Base-by-base conservation (phyloP, 2,329 filamentous ascomycete genomes). In the Lachnellula subtilissima region DNA sequence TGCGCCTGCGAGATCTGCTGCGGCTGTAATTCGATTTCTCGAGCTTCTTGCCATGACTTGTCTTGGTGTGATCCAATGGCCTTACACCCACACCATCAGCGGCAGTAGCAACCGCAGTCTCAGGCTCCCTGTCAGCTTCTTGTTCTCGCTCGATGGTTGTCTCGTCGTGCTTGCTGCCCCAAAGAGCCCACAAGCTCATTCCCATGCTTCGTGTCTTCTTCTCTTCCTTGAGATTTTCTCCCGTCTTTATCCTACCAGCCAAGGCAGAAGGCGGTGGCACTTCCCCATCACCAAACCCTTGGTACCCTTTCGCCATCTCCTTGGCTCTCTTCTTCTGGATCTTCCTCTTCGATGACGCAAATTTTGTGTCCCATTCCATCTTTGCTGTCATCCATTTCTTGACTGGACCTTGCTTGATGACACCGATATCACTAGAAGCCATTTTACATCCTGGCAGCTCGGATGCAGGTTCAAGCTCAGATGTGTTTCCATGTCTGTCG, bases 141-240 rank as follows among this genome's bases (percentile, higher is more conserved):
- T 80, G 70, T 68, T 86, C 82, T 3, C 82, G 75, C 48, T 77
- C 74, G 3, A 95, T 78, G 0, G 88, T 88, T 59, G 79, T 79
- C 70, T 93, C 82, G 68, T 97, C 94, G 67, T 97, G 91, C 69
- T 89, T 95, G 47, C 87, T 92, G 14, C 90, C 91, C 88, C 91
- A 95, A 1, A 87, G 77, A 50, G 85, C 88, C 93, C 93, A 97
- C 61, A 97, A 75, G 2, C 86, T 83, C 70, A 97, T 76, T 7
- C 88, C 89, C 72, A 87, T 83, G 61, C 88, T 91, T 77, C 82
- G 86, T 62, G 73, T 72, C 53, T 70, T 78, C 71, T 78, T 84
- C 68, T 80, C 79, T 64, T 77, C 77, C n/a, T 76, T 70, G 62
- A 75, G 63, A 50, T 75, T 74, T 57, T 76, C 67, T 48, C 76